These are phyloP conservation scores for Mortierella sp. DNA, from an alignment of 371 early-diverging fungal genomes.

Conservation along the genomic window DNA sequence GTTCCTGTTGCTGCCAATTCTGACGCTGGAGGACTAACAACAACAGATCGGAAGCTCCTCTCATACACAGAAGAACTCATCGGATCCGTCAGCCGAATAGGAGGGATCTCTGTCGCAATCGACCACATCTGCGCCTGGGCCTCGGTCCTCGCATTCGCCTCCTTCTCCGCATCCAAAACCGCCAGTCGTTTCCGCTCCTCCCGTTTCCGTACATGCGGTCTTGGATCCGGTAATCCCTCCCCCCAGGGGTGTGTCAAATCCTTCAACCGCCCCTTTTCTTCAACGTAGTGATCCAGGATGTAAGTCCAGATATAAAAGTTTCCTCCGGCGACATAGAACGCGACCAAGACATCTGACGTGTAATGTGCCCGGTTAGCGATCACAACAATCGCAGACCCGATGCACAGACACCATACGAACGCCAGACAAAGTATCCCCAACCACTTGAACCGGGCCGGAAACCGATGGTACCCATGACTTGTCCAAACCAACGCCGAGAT, in stretches of 20 bases:
- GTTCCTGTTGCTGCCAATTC: neutral
- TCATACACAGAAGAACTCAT: slow-evolving; percentile 12
- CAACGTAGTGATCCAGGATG: slow-evolving; percentile 43
- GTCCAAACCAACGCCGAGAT: slow-evolving; percentile 67
- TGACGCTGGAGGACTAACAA: neutral
- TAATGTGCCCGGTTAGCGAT: slow-evolving; percentile 74
- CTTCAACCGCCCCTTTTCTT: slow-evolving; percentile 28
- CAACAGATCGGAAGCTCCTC: slow-evolving; percentile 5
- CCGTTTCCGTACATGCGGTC: slow-evolving; percentile 29
- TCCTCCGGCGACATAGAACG: slow-evolving; percentile 67
- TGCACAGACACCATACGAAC: slow-evolving; percentile 57
- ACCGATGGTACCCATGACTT: slow-evolving; percentile 60
- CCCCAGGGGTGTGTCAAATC: slow-evolving; percentile 48
- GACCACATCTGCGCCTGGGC: slow-evolving; percentile 16
- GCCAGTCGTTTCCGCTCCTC: slow-evolving; percentile 15
- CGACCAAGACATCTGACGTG: slow-evolving; percentile 69
- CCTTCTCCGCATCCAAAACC: slow-evolving; percentile 16
- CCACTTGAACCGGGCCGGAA: slow-evolving; percentile 35
- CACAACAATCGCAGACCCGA: slow-evolving; percentile 66
- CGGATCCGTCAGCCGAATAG: slow-evolving; percentile 13
- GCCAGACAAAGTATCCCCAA: slow-evolving; percentile 54
- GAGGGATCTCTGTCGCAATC: slow-evolving; percentile 23
- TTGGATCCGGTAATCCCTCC: slow-evolving; percentile 35
- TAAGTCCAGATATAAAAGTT: slow-evolving; percentile 60
- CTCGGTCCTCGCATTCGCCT: neutral